phyloP scores from a whole-genome alignment of 805 yeast genomes.

The Yamadazyma tumulicola region DNA sequence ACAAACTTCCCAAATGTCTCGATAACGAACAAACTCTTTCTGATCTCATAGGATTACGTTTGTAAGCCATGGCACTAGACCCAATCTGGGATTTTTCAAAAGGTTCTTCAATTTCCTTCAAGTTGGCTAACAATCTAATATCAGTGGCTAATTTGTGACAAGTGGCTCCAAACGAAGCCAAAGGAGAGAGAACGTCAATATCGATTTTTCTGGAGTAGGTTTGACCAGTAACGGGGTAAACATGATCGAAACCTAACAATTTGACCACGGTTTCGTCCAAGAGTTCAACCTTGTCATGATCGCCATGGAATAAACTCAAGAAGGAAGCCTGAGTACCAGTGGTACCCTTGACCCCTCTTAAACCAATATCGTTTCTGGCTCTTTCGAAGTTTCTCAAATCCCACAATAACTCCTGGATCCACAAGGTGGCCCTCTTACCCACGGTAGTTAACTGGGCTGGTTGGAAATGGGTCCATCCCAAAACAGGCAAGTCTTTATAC shows the following conservation, averaged over 20 bases:
- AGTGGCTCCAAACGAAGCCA: slow-evolving; percentile 91
- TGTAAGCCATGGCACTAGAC: slow-evolving; percentile 97
- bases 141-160: slow-evolving; percentile 98
- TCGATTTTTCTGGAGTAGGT: slow-evolving; percentile 99
- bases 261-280: slow-evolving; percentile 91
- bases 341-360: slow-evolving; percentile 98
- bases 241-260: slow-evolving; percentile 88
- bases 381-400: slow-evolving; percentile 93
- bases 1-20: slow-evolving; percentile 89
- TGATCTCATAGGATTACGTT: slow-evolving; percentile 99
- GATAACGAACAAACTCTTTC: slow-evolving; percentile 98
- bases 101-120: slow-evolving; percentile 97
- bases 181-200: slow-evolving; percentile 87
- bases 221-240: slow-evolving; percentile 98
- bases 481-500: slow-evolving; percentile 92
- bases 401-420: slow-evolving; percentile 98
- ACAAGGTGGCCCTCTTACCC: slow-evolving; percentile 95
- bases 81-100: slow-evolving; percentile 99
- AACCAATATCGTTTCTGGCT: slow-evolving; percentile 93
- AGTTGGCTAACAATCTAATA: slow-evolving; percentile 89
- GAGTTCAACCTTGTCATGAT: slow-evolving; percentile 93
- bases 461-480: slow-evolving; percentile 99
- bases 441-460: slow-evolving; percentile 99
- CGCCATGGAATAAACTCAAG: slow-evolving; percentile 91
- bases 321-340: slow-evolving; percentile 99